Conservation (phyloP, 2,329 filamentous ascomycete species). For the Claviceps capensis region DNA sequence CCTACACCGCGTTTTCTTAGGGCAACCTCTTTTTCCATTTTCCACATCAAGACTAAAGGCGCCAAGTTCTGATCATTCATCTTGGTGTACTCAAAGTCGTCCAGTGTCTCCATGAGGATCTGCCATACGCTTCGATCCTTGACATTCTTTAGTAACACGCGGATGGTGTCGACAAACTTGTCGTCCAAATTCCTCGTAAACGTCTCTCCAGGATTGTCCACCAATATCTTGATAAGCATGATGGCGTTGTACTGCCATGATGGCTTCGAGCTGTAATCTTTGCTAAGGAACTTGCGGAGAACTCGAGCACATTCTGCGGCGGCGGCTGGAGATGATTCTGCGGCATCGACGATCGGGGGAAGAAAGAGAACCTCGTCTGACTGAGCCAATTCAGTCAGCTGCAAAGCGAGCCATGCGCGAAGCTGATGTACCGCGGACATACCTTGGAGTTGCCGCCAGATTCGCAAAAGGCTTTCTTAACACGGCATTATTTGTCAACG, state of each 20-base stretch:
- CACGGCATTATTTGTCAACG: slow-evolving; percentile 12
- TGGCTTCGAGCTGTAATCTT: slow-evolving; percentile 50
- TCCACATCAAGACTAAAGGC: slow-evolving; percentile 74
- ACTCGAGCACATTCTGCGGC: slow-evolving; percentile 67
- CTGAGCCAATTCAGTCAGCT: slow-evolving; percentile 22
- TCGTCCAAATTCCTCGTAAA: slow-evolving; percentile 87
- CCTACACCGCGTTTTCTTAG: slow-evolving; percentile 37
- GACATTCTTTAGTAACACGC: slow-evolving; percentile 57
- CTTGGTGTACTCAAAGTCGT: slow-evolving; percentile 61
- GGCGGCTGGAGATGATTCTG: slow-evolving; percentile 80
- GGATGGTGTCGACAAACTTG: slow-evolving; percentile 65
- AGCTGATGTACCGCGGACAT: not conserved
- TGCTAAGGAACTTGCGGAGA: slow-evolving; percentile 71
- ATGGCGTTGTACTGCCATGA: slow-evolving; percentile 88
- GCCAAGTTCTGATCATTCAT: slow-evolving; percentile 59
- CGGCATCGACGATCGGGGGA: slow-evolving; percentile 84
- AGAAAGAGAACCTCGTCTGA: slow-evolving; percentile 87
- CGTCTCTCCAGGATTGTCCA: slow-evolving; percentile 77
- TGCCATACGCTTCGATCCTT: slow-evolving; percentile 68
- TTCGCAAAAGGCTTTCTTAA: slow-evolving; percentile 69
- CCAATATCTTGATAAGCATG: slow-evolving; percentile 85
- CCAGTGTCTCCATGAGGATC: slow-evolving; percentile 76
- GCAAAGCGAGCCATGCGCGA: not conserved
- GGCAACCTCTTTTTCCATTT: slow-evolving; percentile 63
- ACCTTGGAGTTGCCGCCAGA: slow-evolving; percentile 47